A percentile compares a stretch with the other conserved stretches of the same genome.
phyloP scores from a whole-genome alignment of 768 basidiomycete species.

The Pleurotus citrinopileatus region DNA sequence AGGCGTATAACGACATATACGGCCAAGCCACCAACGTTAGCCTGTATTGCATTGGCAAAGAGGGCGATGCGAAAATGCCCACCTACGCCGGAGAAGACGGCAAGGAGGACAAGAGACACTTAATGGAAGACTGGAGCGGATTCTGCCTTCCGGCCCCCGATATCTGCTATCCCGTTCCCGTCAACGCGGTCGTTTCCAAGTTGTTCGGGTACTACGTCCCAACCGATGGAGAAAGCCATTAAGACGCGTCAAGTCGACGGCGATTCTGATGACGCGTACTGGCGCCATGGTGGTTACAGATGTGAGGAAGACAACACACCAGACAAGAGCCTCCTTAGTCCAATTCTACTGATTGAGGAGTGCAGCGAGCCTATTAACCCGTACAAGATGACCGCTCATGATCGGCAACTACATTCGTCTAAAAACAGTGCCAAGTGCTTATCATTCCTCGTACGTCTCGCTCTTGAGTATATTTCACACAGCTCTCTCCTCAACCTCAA shows the following conservation, averaged over 20 bases:
- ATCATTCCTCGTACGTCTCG: conserved; percentile 38
- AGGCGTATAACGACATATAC: conserved; percentile 25
- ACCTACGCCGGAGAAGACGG: neutral
- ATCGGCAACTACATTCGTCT: conserved; percentile 11
- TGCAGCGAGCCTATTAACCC: conserved; percentile 36
- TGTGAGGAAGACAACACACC: conserved; percentile 3
- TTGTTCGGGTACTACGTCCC: conserved; percentile 47
- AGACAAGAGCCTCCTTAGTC: conserved; percentile 21
- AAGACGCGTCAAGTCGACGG: neutral
- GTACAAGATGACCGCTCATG: conserved; percentile 17
- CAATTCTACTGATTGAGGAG: conserved; percentile 45
- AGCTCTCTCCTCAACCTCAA: conserved; percentile 38
- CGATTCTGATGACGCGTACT: neutral
- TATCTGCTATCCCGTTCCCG: conserved; percentile 27
- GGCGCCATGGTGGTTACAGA: neutral
- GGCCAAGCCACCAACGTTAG: neutral
- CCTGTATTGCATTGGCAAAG: neutral
- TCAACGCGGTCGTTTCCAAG: conserved; percentile 42
- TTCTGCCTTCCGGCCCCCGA: conserved; percentile 26
- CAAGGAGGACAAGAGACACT: conserved; percentile 13
- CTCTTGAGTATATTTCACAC: conserved; percentile 34
- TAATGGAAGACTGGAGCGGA: conserved; percentile 32
- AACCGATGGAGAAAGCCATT: conserved; percentile 5
- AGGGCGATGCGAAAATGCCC: neutral
- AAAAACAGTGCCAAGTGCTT: conserved; percentile 19